These are phyloP conservation scores for Mallotus japonicus DNA, from an alignment of 441 rosid genomes.

Conservation along the genomic window DNA sequence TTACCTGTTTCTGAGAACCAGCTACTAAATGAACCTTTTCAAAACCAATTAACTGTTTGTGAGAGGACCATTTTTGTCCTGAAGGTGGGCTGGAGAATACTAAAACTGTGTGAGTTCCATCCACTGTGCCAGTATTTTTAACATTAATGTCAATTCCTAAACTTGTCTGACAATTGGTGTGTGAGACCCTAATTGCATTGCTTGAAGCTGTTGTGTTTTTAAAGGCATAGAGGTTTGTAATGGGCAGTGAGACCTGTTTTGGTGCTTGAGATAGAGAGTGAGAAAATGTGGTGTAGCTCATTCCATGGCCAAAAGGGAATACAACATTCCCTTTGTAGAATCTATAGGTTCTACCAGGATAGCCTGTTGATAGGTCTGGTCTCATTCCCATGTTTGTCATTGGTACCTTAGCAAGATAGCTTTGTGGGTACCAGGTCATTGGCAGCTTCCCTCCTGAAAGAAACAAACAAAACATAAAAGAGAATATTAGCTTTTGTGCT, in stretches of 20 bases:
- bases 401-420: conserved; percentile 55
- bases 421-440: conserved; percentile 94
- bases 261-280: conserved; percentile 49
- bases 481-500: neutral
- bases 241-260: conserved; percentile 33
- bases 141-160: conserved; percentile 53
- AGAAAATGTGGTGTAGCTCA: conserved; percentile 57
- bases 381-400: conserved; percentile 92
- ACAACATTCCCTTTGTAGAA: conserved; percentile 93
- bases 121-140: conserved; percentile 54
- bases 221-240: conserved; percentile 29
- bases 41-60: conserved; percentile 67
- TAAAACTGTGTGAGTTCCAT: conserved; percentile 73
- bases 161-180: conserved; percentile 44
- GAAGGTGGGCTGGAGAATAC: conserved; percentile 60
- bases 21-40: conserved; percentile 61
- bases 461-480: neutral
- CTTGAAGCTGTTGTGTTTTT: conserved; percentile 40
- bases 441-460: conserved; percentile 74
- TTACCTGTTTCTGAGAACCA: conserved; percentile 45
- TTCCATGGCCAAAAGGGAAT: conserved; percentile 74
- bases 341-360: conserved; percentile 88
- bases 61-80: conserved; percentile 41
- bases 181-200: conserved; percentile 42
- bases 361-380: conserved; percentile 43